Conservation (phyloP, 2,329 filamentous ascomycete genomes). For the Calonectria fujianensis region DNA sequence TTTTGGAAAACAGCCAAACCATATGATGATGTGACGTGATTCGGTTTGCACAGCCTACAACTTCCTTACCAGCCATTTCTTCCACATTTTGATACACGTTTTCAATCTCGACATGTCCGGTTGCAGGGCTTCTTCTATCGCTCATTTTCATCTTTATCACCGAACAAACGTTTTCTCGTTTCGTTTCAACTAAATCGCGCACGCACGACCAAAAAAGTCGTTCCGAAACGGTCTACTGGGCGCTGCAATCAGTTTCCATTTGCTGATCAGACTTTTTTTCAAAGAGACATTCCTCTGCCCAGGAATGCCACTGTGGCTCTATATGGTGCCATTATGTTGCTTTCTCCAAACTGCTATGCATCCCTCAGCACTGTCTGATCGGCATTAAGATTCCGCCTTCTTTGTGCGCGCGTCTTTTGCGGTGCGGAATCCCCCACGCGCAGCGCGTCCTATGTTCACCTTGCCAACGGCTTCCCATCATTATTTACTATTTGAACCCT, state of each 20-base stretch:
- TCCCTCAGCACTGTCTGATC: constrained; percentile 23
- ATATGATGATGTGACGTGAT: background rate
- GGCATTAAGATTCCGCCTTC: background rate
- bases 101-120: background rate
- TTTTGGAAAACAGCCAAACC: background rate
- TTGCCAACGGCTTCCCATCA: background rate
- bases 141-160: background rate
- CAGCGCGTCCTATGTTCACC: background rate
- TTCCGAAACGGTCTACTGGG: background rate
- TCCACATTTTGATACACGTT: background rate
- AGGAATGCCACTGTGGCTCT: background rate
- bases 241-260: background rate
- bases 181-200: no score
- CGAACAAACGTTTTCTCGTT: background rate
- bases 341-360: background rate
- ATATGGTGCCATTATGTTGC: constrained; percentile 7
- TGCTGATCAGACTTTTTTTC: no score
- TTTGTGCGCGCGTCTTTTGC: background rate
- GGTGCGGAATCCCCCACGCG: background rate
- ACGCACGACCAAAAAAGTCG: background rate
- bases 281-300: background rate
- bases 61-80: background rate
- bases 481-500: constrained; percentile 5
- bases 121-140: background rate
- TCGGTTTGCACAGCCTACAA: background rate